Base-by-base conservation (phyloP, 78 protist genomes). In the Dictyostelium brefeldianum region DNA sequence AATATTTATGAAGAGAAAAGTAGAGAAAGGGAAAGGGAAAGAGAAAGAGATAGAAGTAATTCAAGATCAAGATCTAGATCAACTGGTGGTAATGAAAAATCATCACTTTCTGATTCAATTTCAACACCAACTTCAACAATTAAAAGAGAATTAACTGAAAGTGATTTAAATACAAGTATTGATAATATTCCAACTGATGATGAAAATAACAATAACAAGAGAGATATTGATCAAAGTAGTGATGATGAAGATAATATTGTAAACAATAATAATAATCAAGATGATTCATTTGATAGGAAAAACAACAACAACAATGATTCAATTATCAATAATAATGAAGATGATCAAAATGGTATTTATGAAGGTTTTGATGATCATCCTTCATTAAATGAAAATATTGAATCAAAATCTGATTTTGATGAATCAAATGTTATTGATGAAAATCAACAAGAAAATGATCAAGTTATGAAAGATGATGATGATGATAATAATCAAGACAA, bases 61-160 rank as follows among this genome's bases (percentile, higher is more conserved):
- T 70, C 90, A 54, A 81, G 79, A 81, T 67, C 89, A 12, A 83
- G 81, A 53, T 83, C 90, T 1, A 83, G 73, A 71, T 82, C 89
- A 48, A 15, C n/a, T n/a, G n/a, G 53, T 47, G 17, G 25, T 57
- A 25, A 22, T 18, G 41, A 79, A 14, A 46, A 47, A 1, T 41
- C 43, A 36, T 36, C 43, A 36, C 43, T 36, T 36, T 36, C 43
- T 36, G 43, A 36, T 36, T 36, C 4, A 56, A 56, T 17, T 17
- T 73, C 57, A 14, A 41, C 41, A 12, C 22, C 62, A 15, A 43
- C n/a, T 27, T 22, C n/a, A 54, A 54, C 53, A 64, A 78, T 71
- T 14, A 43, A 10, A 31, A 14, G 36, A 51, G 14, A 22, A 71
- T 11, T 15, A 71, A 46, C 78, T 46, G 0, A 0, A 46, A 71